Evolutionary conservation across 202 grass and related monocot genomes (phyloP), one percentile per base, ranked within the genome.

Genomic region (Cymbopogon flexuosus): DNA sequence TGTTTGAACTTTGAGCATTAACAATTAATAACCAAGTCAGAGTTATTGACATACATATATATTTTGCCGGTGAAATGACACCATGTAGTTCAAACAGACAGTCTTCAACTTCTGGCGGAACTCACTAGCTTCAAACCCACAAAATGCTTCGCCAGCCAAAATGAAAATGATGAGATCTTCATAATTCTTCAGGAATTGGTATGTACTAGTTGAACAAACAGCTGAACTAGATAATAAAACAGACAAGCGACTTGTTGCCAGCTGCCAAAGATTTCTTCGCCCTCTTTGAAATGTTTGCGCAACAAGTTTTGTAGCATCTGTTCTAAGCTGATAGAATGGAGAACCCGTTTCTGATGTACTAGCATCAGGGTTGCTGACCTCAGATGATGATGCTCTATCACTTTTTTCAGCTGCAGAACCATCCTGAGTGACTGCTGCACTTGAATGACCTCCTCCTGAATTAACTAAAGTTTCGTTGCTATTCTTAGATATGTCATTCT

Each of bases 131-230:
- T 99, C 88, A 66, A 93, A 83, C 52, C 96, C 96, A 81, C 88
- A 99, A 82, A 99, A 95, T 81, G 96, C 92, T 84, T 99, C 96
- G 30, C 96, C 96, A 70, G 96, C 90, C 82, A 99, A 91, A 86
- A 99, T 95, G 83, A 99, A 95, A 77, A 95, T 89, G 56, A 72
- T 70, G n/a, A 99, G 75, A 89, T 99, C 96, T 87, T 99, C 96
- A 43, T 95, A 99, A 76, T 95, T 99, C 72, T 91, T 93, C 76
- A 99, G 76, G 81, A 99, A 99, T 89, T 99, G 96, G 77, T 99
- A 95, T 22, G 87, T 99, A 46, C 96, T 99, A 57, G 92, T 93
- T 91, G 92, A 95, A 86, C 83, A 91, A 83, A 95, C 87, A 86
- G 92, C 86, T 31, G 90, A 87, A 81, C 79, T 91, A 52, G 96